Base-by-base conservation (phyloP, 495 filamentous ascomycete species). In the Corynascus novoguineensis region DNA sequence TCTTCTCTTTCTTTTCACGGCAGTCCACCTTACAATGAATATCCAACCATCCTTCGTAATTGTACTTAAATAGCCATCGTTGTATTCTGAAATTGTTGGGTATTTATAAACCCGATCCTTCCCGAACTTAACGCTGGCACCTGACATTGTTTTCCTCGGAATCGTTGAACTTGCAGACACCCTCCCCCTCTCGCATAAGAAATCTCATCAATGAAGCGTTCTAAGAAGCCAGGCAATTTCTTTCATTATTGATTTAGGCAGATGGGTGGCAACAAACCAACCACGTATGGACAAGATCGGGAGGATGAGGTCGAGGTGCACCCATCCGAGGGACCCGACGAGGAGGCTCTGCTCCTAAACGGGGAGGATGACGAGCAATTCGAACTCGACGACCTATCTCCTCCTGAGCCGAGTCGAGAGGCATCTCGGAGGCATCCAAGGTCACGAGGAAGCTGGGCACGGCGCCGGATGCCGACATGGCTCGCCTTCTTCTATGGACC, bases 261-360 rank as follows among this genome's bases (percentile, higher is more conserved):
- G 14, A 56, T 56, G 53, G 25, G n/a, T 6, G 17, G 15, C 11
- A 6, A 49, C 38, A 58, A 42, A 3, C 2, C 25, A 6, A 24
- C 1, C 12, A 5, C 19, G 29, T 52, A 48, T 32, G 41, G 25
- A n/a, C n/a, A n/a, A 12, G 34, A 52, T 25, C 9, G 40, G 7
- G 56, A 32, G 7, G 32, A 52, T 19, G 51, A 53, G 2, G 34
- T 54, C 4, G 55, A 50, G 5, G 24, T 38, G 11, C 41, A 41
- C 19, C 35, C 24, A 0, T 25, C 55, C 34, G 15, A 47, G 25
- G 50, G 25, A 1, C 34, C 32, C 21, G 53, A 57, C 50, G 57
- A 66, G 29, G 66, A 68, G 22, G 64, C 64, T n/a, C 66, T 66
- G 42, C 59, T 68, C 1, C 14, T 68, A 0, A 19, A 37, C 37